These are phyloP conservation scores for Scleroderma citrinum DNA, from an alignment of 768 basidiomycete species.

Conservation along the genomic window DNA sequence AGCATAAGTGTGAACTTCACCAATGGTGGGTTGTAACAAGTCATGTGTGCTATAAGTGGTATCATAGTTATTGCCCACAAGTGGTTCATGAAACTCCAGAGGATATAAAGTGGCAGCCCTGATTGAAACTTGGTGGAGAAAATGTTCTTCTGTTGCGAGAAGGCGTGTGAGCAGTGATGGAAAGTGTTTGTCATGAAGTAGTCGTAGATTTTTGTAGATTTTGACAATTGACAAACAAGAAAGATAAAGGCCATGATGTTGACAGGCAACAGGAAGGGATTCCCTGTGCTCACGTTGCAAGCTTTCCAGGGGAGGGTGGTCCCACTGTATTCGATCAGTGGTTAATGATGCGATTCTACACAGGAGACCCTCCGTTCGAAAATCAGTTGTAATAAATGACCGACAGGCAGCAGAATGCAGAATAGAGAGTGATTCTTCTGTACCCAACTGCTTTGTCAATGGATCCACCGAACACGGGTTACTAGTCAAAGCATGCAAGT, in stretches of 20 bases:
- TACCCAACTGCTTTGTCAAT: slow-evolving; percentile 37
- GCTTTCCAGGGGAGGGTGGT: slow-evolving; percentile 31
- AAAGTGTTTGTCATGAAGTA: slow-evolving; percentile 2
- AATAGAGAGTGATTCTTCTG: slow-evolving; percentile 37
- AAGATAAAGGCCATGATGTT: slow-evolving; percentile 26
- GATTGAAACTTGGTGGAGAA: slow-evolving; percentile 14
- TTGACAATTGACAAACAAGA: slow-evolving; percentile 25
- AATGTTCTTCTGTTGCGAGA: not conserved
- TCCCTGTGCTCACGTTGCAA: not conserved
- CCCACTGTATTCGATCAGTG: slow-evolving; percentile 27
- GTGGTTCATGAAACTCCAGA: slow-evolving; percentile 2
- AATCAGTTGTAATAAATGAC: slow-evolving; percentile 35
- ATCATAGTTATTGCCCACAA: not conserved
- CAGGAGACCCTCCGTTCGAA: slow-evolving; percentile 27
- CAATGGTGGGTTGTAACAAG: not conserved
- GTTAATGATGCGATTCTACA: slow-evolving; percentile 28
- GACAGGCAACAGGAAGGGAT: slow-evolving; percentile 16
- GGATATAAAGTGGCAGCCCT: slow-evolving; percentile 15
- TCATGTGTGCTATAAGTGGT: slow-evolving; percentile 1
- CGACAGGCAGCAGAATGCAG: slow-evolving; percentile 32
- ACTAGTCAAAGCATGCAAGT: slow-evolving; percentile 43
- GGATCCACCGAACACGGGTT: slow-evolving; percentile 36
- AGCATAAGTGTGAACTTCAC: not conserved
- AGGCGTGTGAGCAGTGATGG: slow-evolving; percentile 2
- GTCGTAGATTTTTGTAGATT: slow-evolving; percentile 13